phyloP scores from a whole-genome alignment of 2,329 filamentous ascomycete genomes.

The Grosmannia huntii region DNA sequence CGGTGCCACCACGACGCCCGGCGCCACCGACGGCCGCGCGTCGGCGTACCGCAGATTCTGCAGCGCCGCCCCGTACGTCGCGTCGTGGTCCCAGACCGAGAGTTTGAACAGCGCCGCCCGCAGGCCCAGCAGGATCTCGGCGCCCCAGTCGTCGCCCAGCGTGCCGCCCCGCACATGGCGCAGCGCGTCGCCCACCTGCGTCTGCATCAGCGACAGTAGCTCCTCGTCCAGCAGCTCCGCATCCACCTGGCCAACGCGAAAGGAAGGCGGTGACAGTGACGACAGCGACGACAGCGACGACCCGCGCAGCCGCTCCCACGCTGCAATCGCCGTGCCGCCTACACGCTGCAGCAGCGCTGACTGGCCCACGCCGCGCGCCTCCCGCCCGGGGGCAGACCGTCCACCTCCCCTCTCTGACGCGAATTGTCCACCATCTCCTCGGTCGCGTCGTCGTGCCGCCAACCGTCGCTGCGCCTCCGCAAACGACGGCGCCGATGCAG shows the following conservation, averaged over 20 bases:
- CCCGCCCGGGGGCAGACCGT: slow-evolving; percentile 14
- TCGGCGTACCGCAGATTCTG: slow-evolving; percentile 89
- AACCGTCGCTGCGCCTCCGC: slow-evolving; percentile 82
- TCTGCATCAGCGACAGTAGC: slow-evolving; percentile 70
- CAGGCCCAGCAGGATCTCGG: slow-evolving; percentile 70
- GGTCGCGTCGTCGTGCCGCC: slow-evolving; percentile 63
- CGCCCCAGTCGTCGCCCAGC: slow-evolving; percentile 72
- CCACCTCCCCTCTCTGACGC: neutral
- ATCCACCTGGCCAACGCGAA: slow-evolving; percentile 91
- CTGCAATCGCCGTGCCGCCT: slow-evolving; percentile 38
- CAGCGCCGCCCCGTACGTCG: slow-evolving; percentile 83
- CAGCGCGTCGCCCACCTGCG: slow-evolving; percentile 74
- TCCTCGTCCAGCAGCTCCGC: slow-evolving; percentile 92
- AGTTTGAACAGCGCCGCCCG: slow-evolving; percentile 82
- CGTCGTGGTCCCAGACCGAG: slow-evolving; percentile 91
- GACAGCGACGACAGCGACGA: neutral
- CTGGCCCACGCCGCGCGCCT: neutral
- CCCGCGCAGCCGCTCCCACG: slow-evolving; percentile 51
- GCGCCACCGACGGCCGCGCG: slow-evolving; percentile 38
- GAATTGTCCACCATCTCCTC: slow-evolving; percentile 23
- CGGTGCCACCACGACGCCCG: slow-evolving; percentile 38
- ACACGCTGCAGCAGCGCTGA: slow-evolving; percentile 43
- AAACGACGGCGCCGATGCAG: slow-evolving; percentile 39
- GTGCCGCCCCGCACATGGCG: slow-evolving; percentile 70
- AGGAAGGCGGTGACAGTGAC: slow-evolving; percentile 30